phyloP scores from a whole-genome alignment of 2,329 filamentous ascomycete species.

The Hymenotorrendiella dingleyae region DNA sequence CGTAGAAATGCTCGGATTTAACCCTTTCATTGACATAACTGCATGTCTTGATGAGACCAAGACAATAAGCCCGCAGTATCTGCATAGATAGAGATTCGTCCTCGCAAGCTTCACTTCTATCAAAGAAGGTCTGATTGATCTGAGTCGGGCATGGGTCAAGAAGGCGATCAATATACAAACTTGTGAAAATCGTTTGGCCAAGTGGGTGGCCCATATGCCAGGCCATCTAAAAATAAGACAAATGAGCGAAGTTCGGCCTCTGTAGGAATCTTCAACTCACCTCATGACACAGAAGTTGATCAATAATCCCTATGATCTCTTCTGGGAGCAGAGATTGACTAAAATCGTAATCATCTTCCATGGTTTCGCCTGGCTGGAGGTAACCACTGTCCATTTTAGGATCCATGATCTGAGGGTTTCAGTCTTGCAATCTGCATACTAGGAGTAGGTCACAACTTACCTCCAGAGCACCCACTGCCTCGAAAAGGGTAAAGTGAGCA shows the following conservation, averaged over 20 bases:
- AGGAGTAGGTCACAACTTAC: conserved; percentile 33
- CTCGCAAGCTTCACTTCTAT: conserved; percentile 19
- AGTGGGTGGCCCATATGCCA: conserved; percentile 97
- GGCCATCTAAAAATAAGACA: conserved; percentile 59
- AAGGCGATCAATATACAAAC: conserved; percentile 80
- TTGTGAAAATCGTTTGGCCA: conserved; percentile 91
- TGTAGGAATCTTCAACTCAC: conserved; percentile 37
- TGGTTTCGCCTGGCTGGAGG: conserved; percentile 68
- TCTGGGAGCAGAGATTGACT: conserved; percentile 60
- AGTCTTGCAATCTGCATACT: not conserved
- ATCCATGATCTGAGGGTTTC: conserved; percentile 77
- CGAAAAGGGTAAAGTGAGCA: conserved; percentile 88
- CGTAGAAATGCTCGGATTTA: conserved; percentile 80
- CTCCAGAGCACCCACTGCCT: conserved; percentile 84
- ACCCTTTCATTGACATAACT: conserved; percentile 72
- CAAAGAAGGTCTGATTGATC: conserved; percentile 39
- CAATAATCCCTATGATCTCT: conserved; percentile 88
- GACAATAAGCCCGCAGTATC: conserved; percentile 77
- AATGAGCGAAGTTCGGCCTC: not conserved
- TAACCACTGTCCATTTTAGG: conserved; percentile 98
- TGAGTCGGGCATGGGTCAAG: conserved; percentile 62
- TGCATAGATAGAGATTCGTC: conserved; percentile 46
- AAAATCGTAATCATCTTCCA: conserved; percentile 79
- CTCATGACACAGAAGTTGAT: conserved; percentile 85
- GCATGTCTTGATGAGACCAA: conserved; percentile 79